Percentiles rank a stretch among this genome's conserved stretches.
These are phyloP conservation scores for Pythium angustatum DNA, from an alignment of 352 stramenopile species.

Conservation along the genomic window DNA sequence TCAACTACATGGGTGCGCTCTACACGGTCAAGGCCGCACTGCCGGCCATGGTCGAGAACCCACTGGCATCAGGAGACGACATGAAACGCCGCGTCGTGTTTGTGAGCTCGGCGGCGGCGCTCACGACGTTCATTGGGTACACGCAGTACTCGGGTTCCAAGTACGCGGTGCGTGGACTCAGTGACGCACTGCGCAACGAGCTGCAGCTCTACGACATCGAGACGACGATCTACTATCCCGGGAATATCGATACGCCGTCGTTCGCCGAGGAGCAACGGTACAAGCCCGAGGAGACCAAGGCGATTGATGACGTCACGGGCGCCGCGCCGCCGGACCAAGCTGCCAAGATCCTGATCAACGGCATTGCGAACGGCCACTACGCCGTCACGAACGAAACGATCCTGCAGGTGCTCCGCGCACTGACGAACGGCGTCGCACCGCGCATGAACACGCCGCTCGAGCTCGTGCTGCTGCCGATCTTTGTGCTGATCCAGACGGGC, in stretches of 20 bases:
- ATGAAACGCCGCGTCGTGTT: constrained; percentile 58
- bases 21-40: constrained; percentile 60
- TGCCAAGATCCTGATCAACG: constrained; percentile 57
- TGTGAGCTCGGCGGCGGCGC: constrained; percentile 48
- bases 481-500: constrained; percentile 20
- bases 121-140: constrained; percentile 83
- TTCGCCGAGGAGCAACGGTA: constrained; percentile 17
- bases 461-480: constrained; percentile 40
- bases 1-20: constrained; percentile 66
- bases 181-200: constrained; percentile 86
- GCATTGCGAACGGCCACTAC: constrained; percentile 49
- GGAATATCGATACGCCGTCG: constrained; percentile 45
- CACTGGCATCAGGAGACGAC: constrained; percentile 14
- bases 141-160: constrained; percentile 89
- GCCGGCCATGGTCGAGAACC: constrained; percentile 56
- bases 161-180: constrained; percentile 89
- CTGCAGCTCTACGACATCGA: constrained; percentile 73
- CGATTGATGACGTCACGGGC: background rate
- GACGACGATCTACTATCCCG: constrained; percentile 89
- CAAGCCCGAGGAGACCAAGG: constrained; percentile 20
- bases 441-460: constrained; percentile 67
- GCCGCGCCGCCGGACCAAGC: constrained; percentile 29
- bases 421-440: constrained; percentile 62
- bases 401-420: constrained; percentile 49
- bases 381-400: constrained; percentile 61